A percentile compares a stretch with the other conserved stretches of the same genome.
phyloP scores from a whole-genome alignment of 352 stramenopile genomes.

The Pythium phragmiticola region DNA sequence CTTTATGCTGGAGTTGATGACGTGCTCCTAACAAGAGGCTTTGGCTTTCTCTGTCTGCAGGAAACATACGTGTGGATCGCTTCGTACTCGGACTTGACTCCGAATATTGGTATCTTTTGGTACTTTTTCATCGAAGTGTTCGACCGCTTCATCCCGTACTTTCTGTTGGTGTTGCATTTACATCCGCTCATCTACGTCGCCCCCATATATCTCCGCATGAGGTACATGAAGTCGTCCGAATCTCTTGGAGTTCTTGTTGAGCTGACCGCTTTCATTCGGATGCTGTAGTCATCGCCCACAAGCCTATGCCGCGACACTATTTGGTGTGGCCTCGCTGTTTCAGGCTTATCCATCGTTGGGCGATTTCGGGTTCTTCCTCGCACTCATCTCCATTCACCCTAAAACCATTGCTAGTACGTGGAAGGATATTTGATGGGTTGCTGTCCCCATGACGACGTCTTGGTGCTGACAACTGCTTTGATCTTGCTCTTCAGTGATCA shows the following conservation, averaged over 20 bases:
- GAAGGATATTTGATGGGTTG: neutral
- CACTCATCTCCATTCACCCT: slow-evolving; percentile 63
- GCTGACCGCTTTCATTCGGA: neutral
- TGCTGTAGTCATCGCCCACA: slow-evolving; percentile 58
- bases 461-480: neutral
- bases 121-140: slow-evolving; percentile 91
- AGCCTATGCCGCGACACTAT: slow-evolving; percentile 56
- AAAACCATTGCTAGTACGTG: slow-evolving; percentile 76
- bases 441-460: neutral
- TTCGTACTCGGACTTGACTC: slow-evolving; percentile 78
- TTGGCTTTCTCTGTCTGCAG: slow-evolving; percentile 4
- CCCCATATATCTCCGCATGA: slow-evolving; percentile 73
- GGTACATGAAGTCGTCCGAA: slow-evolving; percentile 31
- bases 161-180: slow-evolving; percentile 77
- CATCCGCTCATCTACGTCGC: slow-evolving; percentile 81
- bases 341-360: slow-evolving; percentile 77
- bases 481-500: slow-evolving; percentile 47
- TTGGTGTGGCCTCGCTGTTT: slow-evolving; percentile 80
- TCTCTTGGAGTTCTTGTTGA: neutral
- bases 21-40: neutral
- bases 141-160: slow-evolving; percentile 84
- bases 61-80: slow-evolving; percentile 83
- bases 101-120: slow-evolving; percentile 86
- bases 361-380: slow-evolving; percentile 80
- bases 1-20: neutral